Percentiles rank a stretch among this genome's conserved stretches.
Evolutionary conservation across 1,284 basidiomycete species (phyloP).

Genomic region (Boletellus sp.): DNA sequence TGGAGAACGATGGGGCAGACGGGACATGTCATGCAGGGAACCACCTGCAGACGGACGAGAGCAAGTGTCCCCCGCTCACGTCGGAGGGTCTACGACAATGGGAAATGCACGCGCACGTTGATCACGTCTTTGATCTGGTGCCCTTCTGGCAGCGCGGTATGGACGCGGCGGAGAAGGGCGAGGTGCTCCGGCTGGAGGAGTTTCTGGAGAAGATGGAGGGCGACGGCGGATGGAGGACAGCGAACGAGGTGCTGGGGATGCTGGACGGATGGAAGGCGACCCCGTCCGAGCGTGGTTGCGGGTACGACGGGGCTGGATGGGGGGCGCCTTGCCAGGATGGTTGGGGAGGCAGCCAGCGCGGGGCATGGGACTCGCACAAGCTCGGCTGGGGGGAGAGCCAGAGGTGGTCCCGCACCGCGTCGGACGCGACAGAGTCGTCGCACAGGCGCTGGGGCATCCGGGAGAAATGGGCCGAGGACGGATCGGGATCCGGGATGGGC

Average conservation of each 20-base stretch:
- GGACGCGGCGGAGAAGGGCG: slow-evolving; percentile 48
- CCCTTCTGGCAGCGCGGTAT: slow-evolving; percentile 55
- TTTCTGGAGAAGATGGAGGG: slow-evolving; percentile 44
- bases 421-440: slow-evolving; percentile 25
- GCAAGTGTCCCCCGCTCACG: slow-evolving; percentile 29
- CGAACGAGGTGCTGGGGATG: slow-evolving; percentile 28
- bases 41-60: slow-evolving; percentile 16
- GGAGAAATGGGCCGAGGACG: slow-evolving; percentile 15
- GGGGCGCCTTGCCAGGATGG: slow-evolving; percentile 1
- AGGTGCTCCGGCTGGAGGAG: slow-evolving; percentile 45
- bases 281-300: slow-evolving; percentile 3
- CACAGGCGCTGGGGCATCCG: slow-evolving; percentile 18
- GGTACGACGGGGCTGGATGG: slow-evolving; percentile 9
- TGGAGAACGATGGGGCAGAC: slow-evolving; percentile 11
- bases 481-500: background rate
- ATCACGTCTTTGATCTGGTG: slow-evolving; percentile 45
- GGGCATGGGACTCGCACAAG: slow-evolving; percentile 7
- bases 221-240: slow-evolving; percentile 28
- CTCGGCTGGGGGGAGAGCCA: slow-evolving; percentile 3
- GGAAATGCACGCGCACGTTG: slow-evolving; percentile 51
- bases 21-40: background rate
- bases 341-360: slow-evolving; percentile 7
- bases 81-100: slow-evolving; percentile 41
- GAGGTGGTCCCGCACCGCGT: slow-evolving; percentile 16
- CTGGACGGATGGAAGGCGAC: slow-evolving; percentile 15